These are phyloP conservation scores for Ottelia alismoides DNA, from an alignment of 106 monocot species.

Conservation along the genomic window DNA sequence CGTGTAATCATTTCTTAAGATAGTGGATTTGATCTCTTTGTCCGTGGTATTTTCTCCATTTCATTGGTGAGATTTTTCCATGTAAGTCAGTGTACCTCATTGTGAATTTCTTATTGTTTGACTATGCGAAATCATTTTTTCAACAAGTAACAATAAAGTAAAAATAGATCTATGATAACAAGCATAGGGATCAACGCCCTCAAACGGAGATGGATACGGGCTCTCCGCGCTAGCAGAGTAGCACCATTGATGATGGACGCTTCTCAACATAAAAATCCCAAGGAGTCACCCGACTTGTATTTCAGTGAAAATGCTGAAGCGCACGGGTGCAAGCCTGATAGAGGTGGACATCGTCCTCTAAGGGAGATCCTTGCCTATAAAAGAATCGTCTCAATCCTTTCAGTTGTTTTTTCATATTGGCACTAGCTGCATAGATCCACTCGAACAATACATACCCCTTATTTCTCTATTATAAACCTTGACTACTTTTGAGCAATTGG, in stretches of 20 bases:
- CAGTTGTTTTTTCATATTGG: slow-evolving; percentile 30
- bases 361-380: slow-evolving; percentile 55
- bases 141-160: too few species aligned
- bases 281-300: slow-evolving; percentile 73
- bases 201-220: slow-evolving; percentile 66
- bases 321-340: slow-evolving; percentile 42
- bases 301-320: slow-evolving; percentile 83
- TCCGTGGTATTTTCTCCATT: too few species aligned
- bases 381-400: slow-evolving; percentile 57
- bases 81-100: too few species aligned
- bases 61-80: too few species aligned
- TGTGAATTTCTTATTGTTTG: too few species aligned
- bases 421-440: slow-evolving; percentile 60
- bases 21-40: too few species aligned
- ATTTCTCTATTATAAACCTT: slow-evolving; percentile 46
- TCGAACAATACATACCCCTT: slow-evolving; percentile 62
- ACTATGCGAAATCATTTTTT: too few species aligned
- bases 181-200: slow-evolving; percentile 81
- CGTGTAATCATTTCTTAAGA: too few species aligned
- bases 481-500: too few species aligned
- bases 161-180: too few species aligned
- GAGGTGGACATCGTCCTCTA: slow-evolving; percentile 38
- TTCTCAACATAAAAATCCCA: slow-evolving; percentile 80
- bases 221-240: slow-evolving; percentile 75
- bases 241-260: slow-evolving; percentile 37